These are phyloP conservation scores for Viridothelium virens DNA, from an alignment of 495 filamentous ascomycete genomes.

Conservation along the genomic window DNA sequence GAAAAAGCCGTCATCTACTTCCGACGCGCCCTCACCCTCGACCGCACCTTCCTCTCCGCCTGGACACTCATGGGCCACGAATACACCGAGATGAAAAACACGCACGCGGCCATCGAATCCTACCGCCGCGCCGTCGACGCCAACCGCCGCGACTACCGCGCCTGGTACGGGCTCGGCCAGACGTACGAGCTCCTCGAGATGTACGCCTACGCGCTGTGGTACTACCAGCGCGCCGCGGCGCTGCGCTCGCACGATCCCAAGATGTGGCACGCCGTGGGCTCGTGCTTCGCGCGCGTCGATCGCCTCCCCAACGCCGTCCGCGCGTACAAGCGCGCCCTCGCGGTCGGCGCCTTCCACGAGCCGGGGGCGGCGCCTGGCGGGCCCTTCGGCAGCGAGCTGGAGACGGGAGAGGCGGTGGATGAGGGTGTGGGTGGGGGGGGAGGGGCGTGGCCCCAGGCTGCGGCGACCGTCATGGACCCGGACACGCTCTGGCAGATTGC, in stretches of 20 bases:
- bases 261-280: conserved; percentile 96
- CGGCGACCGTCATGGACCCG: conserved; percentile 75
- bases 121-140: conserved; percentile 94
- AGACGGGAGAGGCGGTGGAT: conserved; percentile 41
- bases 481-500: conserved; percentile 87
- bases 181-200: conserved; percentile 97
- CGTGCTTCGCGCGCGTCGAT: conserved; percentile 80
- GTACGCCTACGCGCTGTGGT: conserved; percentile 93
- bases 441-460: conserved; percentile 19
- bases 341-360: conserved; percentile 75
- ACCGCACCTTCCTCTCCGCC: conserved; percentile 82
- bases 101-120: conserved; percentile 93
- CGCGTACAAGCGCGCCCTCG: conserved; percentile 82
- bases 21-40: conserved; percentile 87
- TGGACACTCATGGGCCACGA: conserved; percentile 99
- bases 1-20: conserved; percentile 99
- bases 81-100: conserved; percentile 98
- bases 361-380: conserved; percentile 36
- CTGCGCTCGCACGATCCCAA: conserved; percentile 88
- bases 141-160: conserved; percentile 93
- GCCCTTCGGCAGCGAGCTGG: conserved; percentile 30
- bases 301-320: conserved; percentile 81
- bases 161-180: conserved; percentile 96
- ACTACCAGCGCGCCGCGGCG: conserved; percentile 91
- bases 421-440: conserved; percentile 31